phyloP scores from a whole-genome alignment of 2,329 filamentous ascomycete species.

The Claviceps africana region DNA sequence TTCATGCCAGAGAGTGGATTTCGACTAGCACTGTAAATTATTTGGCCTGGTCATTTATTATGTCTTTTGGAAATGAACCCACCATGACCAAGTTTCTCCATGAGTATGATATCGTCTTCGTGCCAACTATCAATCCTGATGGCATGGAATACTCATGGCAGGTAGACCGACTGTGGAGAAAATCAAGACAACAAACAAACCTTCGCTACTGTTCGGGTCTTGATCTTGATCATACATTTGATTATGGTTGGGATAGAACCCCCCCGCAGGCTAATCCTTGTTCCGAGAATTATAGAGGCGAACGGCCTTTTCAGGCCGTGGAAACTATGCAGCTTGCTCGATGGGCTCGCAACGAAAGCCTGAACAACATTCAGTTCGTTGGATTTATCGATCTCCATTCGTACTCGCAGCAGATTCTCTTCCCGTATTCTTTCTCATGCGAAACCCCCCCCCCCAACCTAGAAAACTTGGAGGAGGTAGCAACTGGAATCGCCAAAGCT shows the following conservation, averaged over 20 bases:
- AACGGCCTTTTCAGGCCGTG: conserved; percentile 66
- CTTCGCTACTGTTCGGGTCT: conserved; percentile 74
- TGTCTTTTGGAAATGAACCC: conserved; percentile 58
- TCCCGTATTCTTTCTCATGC: conserved; percentile 84
- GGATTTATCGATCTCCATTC: conserved; percentile 83
- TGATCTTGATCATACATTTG: conserved; percentile 79
- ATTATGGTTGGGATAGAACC: conserved; percentile 67
- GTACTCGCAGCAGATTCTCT: conserved; percentile 89
- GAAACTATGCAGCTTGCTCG: conserved; percentile 63
- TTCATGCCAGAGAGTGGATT: conserved; percentile 96
- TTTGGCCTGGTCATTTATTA: conserved; percentile 76
- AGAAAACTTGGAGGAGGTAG: conserved; percentile 86
- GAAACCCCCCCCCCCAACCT: conserved; percentile 62
- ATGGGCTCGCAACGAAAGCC: conserved; percentile 72
- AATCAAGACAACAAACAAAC: conserved; percentile 74
- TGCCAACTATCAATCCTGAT: conserved; percentile 84
- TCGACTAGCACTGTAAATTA: conserved; percentile 84
- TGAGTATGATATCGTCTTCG: conserved; percentile 73
- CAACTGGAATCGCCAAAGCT: conserved; percentile 73
- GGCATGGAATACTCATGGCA: conserved; percentile 93
- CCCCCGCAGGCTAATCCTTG: conserved; percentile 62
- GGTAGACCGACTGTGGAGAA: conserved; percentile 83
- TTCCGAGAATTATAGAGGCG: conserved; percentile 79
- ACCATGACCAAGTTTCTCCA: conserved; percentile 66
- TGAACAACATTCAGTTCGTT: conserved; percentile 62